A percentile compares a stretch with the other conserved stretches of the same genome.
phyloP scores from a whole-genome alignment of 306 rosid genomes.

The Glycine latifolia region DNA sequence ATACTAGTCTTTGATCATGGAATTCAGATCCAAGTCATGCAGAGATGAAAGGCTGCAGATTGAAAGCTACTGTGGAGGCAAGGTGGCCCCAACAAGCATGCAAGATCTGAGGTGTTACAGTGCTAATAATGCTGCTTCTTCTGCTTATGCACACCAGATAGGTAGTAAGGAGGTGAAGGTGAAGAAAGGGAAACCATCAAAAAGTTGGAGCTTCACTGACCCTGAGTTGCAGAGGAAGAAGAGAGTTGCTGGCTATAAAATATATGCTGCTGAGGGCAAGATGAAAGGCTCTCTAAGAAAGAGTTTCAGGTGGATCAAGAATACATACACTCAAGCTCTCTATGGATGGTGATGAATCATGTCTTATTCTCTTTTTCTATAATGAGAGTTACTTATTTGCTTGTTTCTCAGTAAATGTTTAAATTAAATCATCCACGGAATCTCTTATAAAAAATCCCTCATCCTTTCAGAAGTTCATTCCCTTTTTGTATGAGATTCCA shows the following conservation, averaged over 20 bases:
- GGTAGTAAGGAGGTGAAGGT: constrained; percentile 56
- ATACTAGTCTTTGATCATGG: constrained; percentile 49
- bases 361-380: background rate
- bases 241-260: constrained; percentile 88
- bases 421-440: background rate
- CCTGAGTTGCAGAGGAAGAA: constrained; percentile 94
- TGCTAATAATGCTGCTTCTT: constrained; percentile 38
- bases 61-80: constrained; percentile 63
- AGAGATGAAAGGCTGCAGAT: constrained; percentile 64
- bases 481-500: constrained; percentile 1
- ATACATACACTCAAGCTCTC: constrained; percentile 70
- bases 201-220: constrained; percentile 78
- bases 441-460: too few relatives aligned
- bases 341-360: constrained; percentile 71
- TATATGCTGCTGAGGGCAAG: constrained; percentile 83
- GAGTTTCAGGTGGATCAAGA: constrained; percentile 90
- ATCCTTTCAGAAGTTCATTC: background rate
- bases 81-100: constrained; percentile 64
- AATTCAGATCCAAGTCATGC: constrained; percentile 87
- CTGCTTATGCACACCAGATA: constrained; percentile 47
- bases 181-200: constrained; percentile 66
- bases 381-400: background rate
- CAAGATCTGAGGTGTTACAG: constrained; percentile 82
- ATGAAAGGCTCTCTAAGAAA: constrained; percentile 87
- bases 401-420: background rate